phyloP scores from a whole-genome alignment of 139 green algal species.

The Zygnema cylindricum region DNA sequence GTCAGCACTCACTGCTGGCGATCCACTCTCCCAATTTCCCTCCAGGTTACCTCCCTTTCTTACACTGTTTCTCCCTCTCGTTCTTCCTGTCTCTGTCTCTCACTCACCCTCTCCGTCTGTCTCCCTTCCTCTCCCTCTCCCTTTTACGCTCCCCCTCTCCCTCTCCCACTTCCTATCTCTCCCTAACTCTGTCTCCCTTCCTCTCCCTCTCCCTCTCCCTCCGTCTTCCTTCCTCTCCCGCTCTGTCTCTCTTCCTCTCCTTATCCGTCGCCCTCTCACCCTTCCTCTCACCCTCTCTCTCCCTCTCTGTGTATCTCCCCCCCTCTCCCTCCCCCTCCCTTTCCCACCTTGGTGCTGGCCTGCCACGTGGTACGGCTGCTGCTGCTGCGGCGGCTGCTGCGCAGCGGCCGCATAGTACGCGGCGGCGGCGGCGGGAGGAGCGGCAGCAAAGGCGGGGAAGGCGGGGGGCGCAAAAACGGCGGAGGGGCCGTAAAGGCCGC shows the following conservation, averaged over 20 bases:
- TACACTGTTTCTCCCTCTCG: background rate
- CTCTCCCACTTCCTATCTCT: background rate
- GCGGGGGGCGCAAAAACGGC: background rate
- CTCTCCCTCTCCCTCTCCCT: background rate
- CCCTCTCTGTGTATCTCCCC: no score
- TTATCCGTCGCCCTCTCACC: background rate
- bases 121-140: background rate
- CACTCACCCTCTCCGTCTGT: background rate
- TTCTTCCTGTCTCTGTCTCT: background rate
- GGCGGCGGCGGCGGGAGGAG: background rate
- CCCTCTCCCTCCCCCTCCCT: no score
- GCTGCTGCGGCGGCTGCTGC: no score
- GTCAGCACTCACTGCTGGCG: background rate
- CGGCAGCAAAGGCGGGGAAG: background rate
- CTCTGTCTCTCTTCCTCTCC: background rate
- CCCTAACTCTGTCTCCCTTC: background rate
- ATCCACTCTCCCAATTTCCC: background rate
- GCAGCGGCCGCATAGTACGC: background rate
- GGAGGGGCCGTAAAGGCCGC: background rate
- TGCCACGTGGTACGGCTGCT: no score
- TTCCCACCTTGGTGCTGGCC: no score
- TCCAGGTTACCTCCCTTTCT: background rate
- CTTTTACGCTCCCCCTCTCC: background rate
- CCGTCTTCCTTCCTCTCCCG: background rate
- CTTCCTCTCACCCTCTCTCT: no score